Conservation (phyloP, 306 rosid species). For the Rubus idaeus region DNA sequence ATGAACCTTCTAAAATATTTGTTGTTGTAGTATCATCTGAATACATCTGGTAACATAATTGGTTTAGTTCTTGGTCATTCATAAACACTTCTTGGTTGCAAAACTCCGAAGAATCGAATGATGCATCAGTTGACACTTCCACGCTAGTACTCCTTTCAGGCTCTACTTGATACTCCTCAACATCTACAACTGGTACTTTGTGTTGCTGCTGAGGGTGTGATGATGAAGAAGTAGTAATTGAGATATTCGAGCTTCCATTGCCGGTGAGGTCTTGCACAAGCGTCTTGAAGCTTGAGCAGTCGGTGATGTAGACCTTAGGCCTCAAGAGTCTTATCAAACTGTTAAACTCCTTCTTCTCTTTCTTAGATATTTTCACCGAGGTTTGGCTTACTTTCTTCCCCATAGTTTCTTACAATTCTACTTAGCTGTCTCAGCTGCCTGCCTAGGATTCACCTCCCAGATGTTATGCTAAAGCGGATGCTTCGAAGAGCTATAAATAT, state of each 20-base stretch:
- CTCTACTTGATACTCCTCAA: constrained; percentile 15
- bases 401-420: constrained; percentile 34
- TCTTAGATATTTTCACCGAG: constrained; percentile 23
- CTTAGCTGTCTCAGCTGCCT: constrained; percentile 35
- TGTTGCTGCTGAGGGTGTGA: constrained; percentile 7
- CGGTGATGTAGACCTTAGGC: constrained; percentile 48
- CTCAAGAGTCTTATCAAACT: constrained; percentile 32
- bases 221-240: background rate
- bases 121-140: constrained; percentile 20
- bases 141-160: constrained; percentile 7
- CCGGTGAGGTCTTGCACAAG: constrained; percentile 51
- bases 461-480: constrained; percentile 39
- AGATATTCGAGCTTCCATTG: constrained; percentile 11
- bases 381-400: constrained; percentile 36
- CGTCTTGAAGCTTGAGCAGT: constrained; percentile 40
- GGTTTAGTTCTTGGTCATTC: constrained; percentile 15
- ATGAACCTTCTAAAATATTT: constrained; percentile 1
- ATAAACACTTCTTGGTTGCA: constrained; percentile 3
- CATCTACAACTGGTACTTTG: constrained; percentile 12
- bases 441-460: constrained; percentile 51
- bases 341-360: constrained; percentile 28
- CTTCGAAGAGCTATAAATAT: constrained; percentile 46
- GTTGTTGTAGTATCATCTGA: constrained; percentile 12
- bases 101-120: background rate
- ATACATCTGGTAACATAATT: constrained; percentile 15